These are phyloP conservation scores for Penicillium herquei DNA, from an alignment of 495 filamentous ascomycete species.

Conservation along the genomic window DNA sequence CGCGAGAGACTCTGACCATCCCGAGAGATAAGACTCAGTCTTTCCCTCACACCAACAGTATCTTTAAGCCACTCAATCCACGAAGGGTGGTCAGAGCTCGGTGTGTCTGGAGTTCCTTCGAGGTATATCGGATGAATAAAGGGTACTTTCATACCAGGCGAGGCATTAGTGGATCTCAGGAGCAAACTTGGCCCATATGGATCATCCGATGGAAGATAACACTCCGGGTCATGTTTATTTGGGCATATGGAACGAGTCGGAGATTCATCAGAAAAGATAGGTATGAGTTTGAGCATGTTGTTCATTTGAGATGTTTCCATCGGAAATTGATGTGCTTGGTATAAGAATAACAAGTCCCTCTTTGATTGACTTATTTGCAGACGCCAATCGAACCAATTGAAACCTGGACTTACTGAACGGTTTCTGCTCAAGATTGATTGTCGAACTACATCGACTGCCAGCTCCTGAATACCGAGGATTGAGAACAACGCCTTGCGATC, in stretches of 20 bases:
- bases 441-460: background rate
- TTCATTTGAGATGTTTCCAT: background rate
- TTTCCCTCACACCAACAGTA: background rate
- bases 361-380: background rate
- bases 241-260: background rate
- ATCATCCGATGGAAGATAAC: background rate
- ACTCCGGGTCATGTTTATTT: background rate
- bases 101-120: background rate
- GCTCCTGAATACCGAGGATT: background rate
- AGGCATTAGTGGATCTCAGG: background rate
- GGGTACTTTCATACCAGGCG: background rate
- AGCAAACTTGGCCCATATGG: background rate
- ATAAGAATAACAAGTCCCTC: background rate
- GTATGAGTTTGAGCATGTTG: background rate
- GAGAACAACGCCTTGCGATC: background rate
- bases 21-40: background rate
- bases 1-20: background rate
- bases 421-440: background rate
- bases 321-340: background rate
- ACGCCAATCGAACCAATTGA: no score
- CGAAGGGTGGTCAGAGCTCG: background rate
- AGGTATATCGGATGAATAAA: background rate
- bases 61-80: background rate
- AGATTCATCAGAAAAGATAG: background rate
- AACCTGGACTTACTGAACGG: background rate